Evolutionary conservation across 2,329 filamentous ascomycete genomes (phyloP).

Genomic region (Aureobasidium sp.): DNA sequence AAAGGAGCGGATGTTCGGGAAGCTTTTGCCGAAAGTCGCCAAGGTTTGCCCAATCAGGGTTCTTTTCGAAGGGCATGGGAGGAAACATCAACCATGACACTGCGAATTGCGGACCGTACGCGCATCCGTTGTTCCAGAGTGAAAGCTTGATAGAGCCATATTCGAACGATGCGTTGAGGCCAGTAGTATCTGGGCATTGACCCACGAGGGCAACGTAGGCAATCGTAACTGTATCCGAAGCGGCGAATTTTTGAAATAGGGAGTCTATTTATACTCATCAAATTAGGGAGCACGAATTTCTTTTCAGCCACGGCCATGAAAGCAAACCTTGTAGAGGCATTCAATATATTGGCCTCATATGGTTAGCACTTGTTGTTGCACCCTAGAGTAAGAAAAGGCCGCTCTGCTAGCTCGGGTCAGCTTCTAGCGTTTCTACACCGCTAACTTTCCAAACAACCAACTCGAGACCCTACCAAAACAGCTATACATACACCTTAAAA

Average conservation of each 20-base stretch:
- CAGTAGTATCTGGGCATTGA: background rate
- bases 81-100: background rate
- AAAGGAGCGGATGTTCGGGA: slow-evolving; percentile 6
- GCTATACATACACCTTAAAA: background rate
- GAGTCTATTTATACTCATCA: slow-evolving; percentile 2
- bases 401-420: background rate
- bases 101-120: background rate
- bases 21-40: slow-evolving; percentile 3
- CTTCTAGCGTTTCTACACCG: background rate
- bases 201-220: background rate
- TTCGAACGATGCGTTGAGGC: background rate
- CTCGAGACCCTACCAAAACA: background rate
- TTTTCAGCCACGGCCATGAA: background rate
- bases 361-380: background rate
- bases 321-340: background rate
- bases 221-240: background rate
- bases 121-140: background rate
- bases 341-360: background rate
- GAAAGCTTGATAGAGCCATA: background rate
- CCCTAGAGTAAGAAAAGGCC: background rate
- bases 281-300: slow-evolving; percentile 4
- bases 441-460: background rate
- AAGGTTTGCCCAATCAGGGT: background rate
- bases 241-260: background rate
- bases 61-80: background rate